Percentiles rank a stretch among this genome's conserved stretches.
Evolutionary conservation across 2,329 filamentous ascomycete genomes (phyloP).

Genomic region (Apiospora sp.): DNA sequence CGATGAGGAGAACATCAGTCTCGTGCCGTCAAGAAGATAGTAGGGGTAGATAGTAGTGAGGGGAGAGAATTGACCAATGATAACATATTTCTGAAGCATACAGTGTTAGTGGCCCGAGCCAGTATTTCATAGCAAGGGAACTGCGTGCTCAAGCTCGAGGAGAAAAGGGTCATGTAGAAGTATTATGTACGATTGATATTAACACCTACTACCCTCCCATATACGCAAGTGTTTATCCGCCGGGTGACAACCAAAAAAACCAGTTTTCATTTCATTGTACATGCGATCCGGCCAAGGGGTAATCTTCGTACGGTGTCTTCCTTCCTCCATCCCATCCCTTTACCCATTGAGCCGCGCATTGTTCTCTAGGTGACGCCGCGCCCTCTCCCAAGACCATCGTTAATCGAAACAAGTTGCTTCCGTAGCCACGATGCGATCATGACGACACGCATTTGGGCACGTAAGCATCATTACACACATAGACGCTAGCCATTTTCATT

Average conservation of each 20-base stretch:
- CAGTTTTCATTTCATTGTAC: slow-evolving; percentile 22
- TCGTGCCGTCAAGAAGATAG: background rate
- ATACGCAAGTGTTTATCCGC: slow-evolving; percentile 29
- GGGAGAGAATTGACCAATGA: background rate
- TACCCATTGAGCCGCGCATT: background rate
- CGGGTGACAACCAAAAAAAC: slow-evolving; percentile 21
- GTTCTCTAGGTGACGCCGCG: slow-evolving; percentile 1
- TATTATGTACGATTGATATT: slow-evolving; percentile 35
- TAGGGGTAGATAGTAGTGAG: background rate
- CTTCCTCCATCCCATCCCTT: slow-evolving; percentile 1
- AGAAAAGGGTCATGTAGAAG: slow-evolving; percentile 24
- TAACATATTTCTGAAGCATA: background rate
- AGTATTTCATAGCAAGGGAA: background rate
- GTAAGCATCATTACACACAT: background rate
- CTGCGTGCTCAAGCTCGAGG: background rate
- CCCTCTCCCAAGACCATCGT: slow-evolving; percentile 1
- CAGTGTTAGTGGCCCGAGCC: background rate
- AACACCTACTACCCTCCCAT: slow-evolving; percentile 28
- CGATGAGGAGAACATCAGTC: background rate
- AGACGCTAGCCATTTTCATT: slow-evolving; percentile 5
- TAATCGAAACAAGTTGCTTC: slow-evolving; percentile 16
- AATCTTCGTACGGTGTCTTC: slow-evolving; percentile 16
- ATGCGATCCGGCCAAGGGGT: slow-evolving; percentile 6
- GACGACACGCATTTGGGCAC: slow-evolving; percentile 11
- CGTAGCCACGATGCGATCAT: background rate